These are phyloP conservation scores for Colletotrichum tropicicola DNA, from an alignment of 2,329 filamentous ascomycete genomes.

Conservation along the genomic window DNA sequence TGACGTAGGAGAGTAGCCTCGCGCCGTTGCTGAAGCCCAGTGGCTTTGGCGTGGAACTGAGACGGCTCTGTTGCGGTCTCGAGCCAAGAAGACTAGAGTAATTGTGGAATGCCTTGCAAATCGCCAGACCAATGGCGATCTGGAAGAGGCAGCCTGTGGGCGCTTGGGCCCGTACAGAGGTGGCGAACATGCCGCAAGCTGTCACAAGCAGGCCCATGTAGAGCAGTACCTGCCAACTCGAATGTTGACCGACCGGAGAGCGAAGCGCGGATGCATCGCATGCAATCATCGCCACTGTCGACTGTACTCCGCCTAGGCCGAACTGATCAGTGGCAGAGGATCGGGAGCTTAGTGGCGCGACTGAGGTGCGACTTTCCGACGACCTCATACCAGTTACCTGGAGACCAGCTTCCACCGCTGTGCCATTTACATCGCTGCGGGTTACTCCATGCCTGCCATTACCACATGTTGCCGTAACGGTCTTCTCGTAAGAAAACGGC, in stretches of 20 bases:
- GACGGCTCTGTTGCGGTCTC: constrained; percentile 29
- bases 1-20: constrained; percentile 25
- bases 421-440: too few species aligned
- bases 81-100: constrained; percentile 16
- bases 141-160: neutral
- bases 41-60: constrained; percentile 20
- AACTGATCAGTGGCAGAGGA: too few species aligned
- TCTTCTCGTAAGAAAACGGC: too few species aligned
- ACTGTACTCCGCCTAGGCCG: too few species aligned
- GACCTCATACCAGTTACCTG: too few species aligned
- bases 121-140: constrained; percentile 4
- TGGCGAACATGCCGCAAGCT: neutral
- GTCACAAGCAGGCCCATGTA: neutral
- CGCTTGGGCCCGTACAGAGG: neutral
- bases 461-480: too few species aligned
- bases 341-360: too few species aligned
- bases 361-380: too few species aligned
- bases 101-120: neutral
- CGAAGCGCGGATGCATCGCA: neutral
- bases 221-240: neutral
- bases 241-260: neutral
- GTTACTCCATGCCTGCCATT: too few species aligned
- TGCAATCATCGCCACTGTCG: neutral
- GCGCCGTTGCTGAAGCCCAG: constrained; percentile 20
- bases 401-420: too few species aligned